Base-by-base conservation (phyloP, 805 yeast genomes). In the Scheffersomyces spartinae region DNA sequence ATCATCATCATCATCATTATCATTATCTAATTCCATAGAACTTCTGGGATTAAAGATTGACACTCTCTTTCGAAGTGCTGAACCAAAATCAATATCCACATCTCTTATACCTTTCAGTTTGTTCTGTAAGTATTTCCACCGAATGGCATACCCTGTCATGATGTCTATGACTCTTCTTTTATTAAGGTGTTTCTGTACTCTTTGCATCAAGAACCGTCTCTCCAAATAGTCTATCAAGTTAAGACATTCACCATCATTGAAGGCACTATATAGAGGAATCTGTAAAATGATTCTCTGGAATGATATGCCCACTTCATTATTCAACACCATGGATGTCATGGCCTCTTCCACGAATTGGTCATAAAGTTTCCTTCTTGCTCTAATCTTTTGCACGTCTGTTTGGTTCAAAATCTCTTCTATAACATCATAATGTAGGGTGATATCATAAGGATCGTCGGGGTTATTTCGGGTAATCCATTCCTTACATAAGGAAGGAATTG, bases 241-340 rank as follows among this genome's bases (percentile, higher is more conserved):
- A 34, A 83, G 58, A 47, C 94, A 82, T 34, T 74, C 75, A 25
- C 78, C 73, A 12, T 82, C 76, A 35, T 82, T 78, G 54, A 84
- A 81, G 23, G 75, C 62, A 3, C 79, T 70, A 49, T 83, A 84
- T 24, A 82, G 59, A 0, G 95, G 94, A 19, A 85, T 59, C 36
- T 71, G 74, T 16, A 71, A 49, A 19, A 86, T 47, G 10, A 83
- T 43, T 26, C 73, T 58, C 9, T 68, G 62, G 49, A 84, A 84
- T 4, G 74, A 61, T 6, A 84, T 66, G 2, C 80, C 81, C 0
- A 65, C 65, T n/a, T 65, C 71, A 10, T 66, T 60, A 25, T 66
- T 60, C 12, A 74, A 55, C 31, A 72, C 70, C 62, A 77, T 73
- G 19, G 61, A 64, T 35, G 70, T 44, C 14, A 62, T 43, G 0